Evolutionary conservation across 1,284 basidiomycete species (phyloP).

Genomic region (Papiliotrema terrestris): DNA sequence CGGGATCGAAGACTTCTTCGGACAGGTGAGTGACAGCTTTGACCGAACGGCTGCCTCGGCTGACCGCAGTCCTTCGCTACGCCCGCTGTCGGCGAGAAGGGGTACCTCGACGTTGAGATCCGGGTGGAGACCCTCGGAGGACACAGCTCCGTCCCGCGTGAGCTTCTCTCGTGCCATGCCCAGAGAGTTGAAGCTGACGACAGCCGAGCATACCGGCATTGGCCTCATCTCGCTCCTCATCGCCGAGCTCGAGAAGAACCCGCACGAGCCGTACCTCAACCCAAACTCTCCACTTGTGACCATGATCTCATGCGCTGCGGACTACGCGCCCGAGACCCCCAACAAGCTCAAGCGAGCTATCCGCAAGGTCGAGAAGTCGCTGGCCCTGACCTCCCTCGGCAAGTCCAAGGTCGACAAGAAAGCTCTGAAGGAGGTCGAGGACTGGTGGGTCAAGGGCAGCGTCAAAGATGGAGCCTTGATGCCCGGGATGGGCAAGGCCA

Average conservation of each 20-base stretch:
- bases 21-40: constrained; percentile 14
- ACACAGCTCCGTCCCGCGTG: constrained; percentile 62
- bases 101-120: constrained; percentile 59
- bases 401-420: constrained; percentile 28
- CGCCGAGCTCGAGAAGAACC: constrained; percentile 40
- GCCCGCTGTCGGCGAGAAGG: constrained; percentile 63
- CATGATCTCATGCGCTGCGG: constrained; percentile 31
- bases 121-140: constrained; percentile 61
- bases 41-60: constrained; percentile 54
- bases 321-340: constrained; percentile 24
- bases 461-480: constrained; percentile 17
- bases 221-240: constrained; percentile 41
- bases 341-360: constrained; percentile 22
- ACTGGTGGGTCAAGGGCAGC: constrained; percentile 23
- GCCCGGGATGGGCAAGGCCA: constrained; percentile 23
- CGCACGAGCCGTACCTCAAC: constrained; percentile 30
- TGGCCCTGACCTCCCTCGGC: constrained; percentile 9
- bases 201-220: constrained; percentile 44
- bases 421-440: constrained; percentile 29
- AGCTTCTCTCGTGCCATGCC: constrained; percentile 4
- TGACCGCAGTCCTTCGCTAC: constrained; percentile 51
- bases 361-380: constrained; percentile 16
- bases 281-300: constrained; percentile 26
- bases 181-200: constrained; percentile 17
- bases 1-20: constrained; percentile 23